Conservation (phyloP, 1,139 yeast species). For the Pichia inconspicua region DNA sequence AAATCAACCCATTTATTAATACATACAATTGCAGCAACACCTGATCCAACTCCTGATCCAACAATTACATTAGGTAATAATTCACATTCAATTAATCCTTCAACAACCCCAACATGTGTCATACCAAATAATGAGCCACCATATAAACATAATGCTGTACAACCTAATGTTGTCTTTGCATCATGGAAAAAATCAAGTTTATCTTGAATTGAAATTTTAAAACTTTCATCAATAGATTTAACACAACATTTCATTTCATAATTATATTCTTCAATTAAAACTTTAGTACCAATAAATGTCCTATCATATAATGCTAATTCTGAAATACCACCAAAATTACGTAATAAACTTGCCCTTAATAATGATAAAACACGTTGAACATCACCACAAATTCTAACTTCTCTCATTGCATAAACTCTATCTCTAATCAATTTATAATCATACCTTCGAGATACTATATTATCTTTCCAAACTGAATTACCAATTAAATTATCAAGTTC, state of each 20-base stretch:
- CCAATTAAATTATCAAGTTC: conserved; percentile 61
- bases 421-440: conserved; percentile 79
- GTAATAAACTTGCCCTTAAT: conserved; percentile 71
- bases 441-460: conserved; percentile 72
- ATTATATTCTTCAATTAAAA: conserved; percentile 79
- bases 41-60: conserved; percentile 94
- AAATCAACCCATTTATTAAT: neutral
- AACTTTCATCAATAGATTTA: conserved; percentile 36
- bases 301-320: conserved; percentile 72
- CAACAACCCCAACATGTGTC: conserved; percentile 88
- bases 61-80: conserved; percentile 77
- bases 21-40: conserved; percentile 81
- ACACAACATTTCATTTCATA: conserved; percentile 68
- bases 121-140: conserved; percentile 93
- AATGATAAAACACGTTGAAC: conserved; percentile 54
- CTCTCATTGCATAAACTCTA: conserved; percentile 52
- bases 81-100: conserved; percentile 65
- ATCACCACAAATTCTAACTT: conserved; percentile 57
- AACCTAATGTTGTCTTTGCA: conserved; percentile 82
- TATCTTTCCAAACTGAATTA: conserved; percentile 77
- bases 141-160: conserved; percentile 81
- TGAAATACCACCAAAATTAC: conserved; percentile 90
- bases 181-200: conserved; percentile 84
- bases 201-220: conserved; percentile 29
- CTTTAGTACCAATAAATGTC: conserved; percentile 81